These are phyloP conservation scores for Penicillium antarcticum DNA, from an alignment of 495 filamentous ascomycete species.

Conservation along the genomic window DNA sequence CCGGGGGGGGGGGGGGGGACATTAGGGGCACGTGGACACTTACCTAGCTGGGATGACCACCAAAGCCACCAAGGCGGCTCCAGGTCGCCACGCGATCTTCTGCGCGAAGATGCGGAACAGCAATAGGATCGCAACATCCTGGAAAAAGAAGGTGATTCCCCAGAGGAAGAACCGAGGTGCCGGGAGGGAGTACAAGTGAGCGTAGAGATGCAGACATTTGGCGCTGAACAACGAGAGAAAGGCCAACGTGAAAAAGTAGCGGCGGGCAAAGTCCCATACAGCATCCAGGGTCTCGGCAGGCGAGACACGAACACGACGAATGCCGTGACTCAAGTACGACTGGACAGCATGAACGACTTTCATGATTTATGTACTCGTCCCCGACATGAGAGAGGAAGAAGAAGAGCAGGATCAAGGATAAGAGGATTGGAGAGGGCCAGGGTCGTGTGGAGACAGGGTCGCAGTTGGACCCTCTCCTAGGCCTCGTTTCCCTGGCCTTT, in stretches of 20 bases:
- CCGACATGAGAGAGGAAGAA: not conserved
- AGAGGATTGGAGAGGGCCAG: not conserved
- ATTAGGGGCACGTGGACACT: constrained; percentile 10
- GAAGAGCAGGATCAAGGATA: not conserved
- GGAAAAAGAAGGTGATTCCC: constrained; percentile 37
- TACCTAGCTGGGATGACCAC: constrained; percentile 36
- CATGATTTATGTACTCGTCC: constrained; percentile 4
- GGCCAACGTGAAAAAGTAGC: constrained; percentile 36
- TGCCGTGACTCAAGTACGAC: constrained; percentile 4
- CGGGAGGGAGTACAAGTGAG: constrained; percentile 34
- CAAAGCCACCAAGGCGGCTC: constrained; percentile 16
- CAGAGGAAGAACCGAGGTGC: constrained; percentile 27
- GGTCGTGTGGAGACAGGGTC: not conserved
- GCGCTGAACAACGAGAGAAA: constrained; percentile 31
- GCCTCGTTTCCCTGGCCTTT: too few relatives aligned
- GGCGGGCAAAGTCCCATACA: constrained; percentile 32
- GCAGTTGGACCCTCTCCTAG: not conserved
- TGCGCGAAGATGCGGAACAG: constrained; percentile 28
- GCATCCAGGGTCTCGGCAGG: constrained; percentile 24
- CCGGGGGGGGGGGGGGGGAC: not conserved
- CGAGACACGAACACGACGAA: constrained; percentile 13
- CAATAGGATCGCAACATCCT: constrained; percentile 36
- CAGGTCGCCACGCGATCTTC: constrained; percentile 20
- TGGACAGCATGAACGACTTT: constrained; percentile 14
- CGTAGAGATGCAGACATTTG: constrained; percentile 37